These are phyloP conservation scores for Trichoderma lentiforme DNA, from an alignment of 2,329 filamentous ascomycete genomes.

Conservation along the genomic window DNA sequence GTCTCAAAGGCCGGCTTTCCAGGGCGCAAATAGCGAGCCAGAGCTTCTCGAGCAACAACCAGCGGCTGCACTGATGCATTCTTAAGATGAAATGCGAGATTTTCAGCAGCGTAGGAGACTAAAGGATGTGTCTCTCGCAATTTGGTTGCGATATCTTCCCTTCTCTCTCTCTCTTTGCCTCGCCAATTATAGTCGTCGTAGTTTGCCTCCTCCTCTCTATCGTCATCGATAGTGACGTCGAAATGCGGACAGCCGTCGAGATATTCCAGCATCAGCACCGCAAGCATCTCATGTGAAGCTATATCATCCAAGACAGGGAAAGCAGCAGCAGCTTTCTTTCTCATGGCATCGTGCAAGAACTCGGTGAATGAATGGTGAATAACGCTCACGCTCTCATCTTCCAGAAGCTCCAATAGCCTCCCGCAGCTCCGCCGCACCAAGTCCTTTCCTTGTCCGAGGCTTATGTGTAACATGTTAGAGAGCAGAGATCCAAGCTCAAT, in stretches of 20 bases:
- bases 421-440: not conserved
- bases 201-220: not conserved
- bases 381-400: constrained; percentile 1
- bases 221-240: not conserved
- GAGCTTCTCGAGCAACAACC: not conserved
- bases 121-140: not conserved
- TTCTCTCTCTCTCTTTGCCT: not conserved
- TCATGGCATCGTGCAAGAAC: not conserved
- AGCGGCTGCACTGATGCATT: not conserved
- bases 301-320: not conserved
- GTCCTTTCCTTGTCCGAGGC: not conserved
- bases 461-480: not conserved
- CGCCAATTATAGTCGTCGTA: not conserved
- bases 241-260: not conserved
- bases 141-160: not conserved
- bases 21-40: not conserved
- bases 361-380: not conserved
- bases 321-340: not conserved
- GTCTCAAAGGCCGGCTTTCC: not conserved
- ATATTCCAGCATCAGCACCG: not conserved
- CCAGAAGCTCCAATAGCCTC: not conserved
- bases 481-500: not conserved
- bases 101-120: not conserved
- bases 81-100: not conserved
- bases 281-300: not conserved